phyloP scores from a whole-genome alignment of 768 basidiomycete species.

The Tylopilus plumbeoviolaceoides region DNA sequence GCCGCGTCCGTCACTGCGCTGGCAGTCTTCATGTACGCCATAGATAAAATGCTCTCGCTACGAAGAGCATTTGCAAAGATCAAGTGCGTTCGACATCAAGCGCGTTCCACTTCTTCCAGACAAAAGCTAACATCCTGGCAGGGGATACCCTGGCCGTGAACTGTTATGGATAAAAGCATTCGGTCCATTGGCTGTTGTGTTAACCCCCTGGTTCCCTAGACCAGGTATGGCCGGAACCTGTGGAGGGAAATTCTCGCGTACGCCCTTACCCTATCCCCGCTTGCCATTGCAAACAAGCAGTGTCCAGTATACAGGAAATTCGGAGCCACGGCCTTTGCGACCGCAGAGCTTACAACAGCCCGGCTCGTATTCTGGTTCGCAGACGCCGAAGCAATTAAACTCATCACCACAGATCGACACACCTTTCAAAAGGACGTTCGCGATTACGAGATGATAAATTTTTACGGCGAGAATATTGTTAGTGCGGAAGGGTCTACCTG shows the following conservation, averaged over 20 bases:
- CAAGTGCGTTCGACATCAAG: conserved; percentile 5
- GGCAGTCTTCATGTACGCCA: conserved; percentile 3
- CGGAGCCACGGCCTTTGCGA: conserved; percentile 37
- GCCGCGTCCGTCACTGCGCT: conserved; percentile 1
- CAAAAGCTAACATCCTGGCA: not conserved
- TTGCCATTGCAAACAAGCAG: not conserved
- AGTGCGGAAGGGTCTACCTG: conserved; percentile 41
- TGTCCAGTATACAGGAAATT: conserved; percentile 36
- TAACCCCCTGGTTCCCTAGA: conserved; percentile 34
- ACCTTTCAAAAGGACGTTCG: conserved; percentile 39
- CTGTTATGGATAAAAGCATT: conserved; percentile 34
- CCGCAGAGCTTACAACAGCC: conserved; percentile 31
- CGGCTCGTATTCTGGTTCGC: conserved; percentile 39
- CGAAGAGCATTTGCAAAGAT: conserved; percentile 16
- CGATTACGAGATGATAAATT: conserved; percentile 39
- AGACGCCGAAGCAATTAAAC: conserved; percentile 41
- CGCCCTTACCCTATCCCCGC: conserved; percentile 2
- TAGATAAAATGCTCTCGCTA: conserved; percentile 5
- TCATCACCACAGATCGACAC: conserved; percentile 29
- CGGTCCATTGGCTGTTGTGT: conserved; percentile 19
- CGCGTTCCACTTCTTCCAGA: not conserved
- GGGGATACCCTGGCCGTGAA: conserved; percentile 10
- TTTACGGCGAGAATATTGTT: conserved; percentile 45
- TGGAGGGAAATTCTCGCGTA: conserved; percentile 35
- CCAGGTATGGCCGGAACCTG: conserved; percentile 32